Evolutionary conservation across 768 basidiomycete species (phyloP).

Genomic region (Tulasnella sp.): DNA sequence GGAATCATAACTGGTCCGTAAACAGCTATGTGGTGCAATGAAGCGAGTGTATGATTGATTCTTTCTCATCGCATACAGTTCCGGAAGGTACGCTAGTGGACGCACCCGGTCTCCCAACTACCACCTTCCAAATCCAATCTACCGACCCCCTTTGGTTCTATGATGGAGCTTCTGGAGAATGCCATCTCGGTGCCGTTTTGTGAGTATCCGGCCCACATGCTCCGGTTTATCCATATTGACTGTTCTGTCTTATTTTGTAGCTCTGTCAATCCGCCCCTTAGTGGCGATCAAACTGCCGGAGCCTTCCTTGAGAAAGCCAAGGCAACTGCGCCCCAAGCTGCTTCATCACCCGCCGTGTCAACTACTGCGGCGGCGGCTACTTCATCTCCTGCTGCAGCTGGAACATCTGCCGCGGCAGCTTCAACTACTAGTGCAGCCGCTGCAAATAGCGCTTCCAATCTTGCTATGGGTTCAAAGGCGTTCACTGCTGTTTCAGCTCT

Average conservation of each 20-base stretch:
- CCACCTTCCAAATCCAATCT: not conserved
- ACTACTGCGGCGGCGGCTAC: not conserved
- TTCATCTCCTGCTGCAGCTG: not conserved
- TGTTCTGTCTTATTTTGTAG: not conserved
- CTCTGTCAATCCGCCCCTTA: not conserved
- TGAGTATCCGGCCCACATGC: not conserved
- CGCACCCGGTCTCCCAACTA: slow-evolving; percentile 5
- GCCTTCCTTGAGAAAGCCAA: slow-evolving; percentile 1
- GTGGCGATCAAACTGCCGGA: slow-evolving; percentile 1
- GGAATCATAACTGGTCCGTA: slow-evolving; percentile 1
- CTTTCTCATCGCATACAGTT: too few relatives aligned
- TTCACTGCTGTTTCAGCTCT: too few relatives aligned
- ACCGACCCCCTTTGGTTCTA: slow-evolving; percentile 11
- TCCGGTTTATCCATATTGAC: not conserved
- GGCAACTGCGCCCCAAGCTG: not conserved
- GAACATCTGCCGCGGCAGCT: not conserved
- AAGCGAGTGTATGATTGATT: too few relatives aligned
- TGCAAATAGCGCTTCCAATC: not conserved
- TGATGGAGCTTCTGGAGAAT: slow-evolving; percentile 9
- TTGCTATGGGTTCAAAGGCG: too few relatives aligned
- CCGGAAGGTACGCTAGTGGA: slow-evolving; percentile 5
- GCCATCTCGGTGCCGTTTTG: slow-evolving; percentile 9
- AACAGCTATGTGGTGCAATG: too few relatives aligned
- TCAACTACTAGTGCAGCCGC: not conserved
- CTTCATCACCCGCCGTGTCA: not conserved